Evolutionary conservation across 2,329 filamentous ascomycete genomes (phyloP), one percentile per base, ranked within the genome.

Genomic region (Ophiostoma ulmi): DNA sequence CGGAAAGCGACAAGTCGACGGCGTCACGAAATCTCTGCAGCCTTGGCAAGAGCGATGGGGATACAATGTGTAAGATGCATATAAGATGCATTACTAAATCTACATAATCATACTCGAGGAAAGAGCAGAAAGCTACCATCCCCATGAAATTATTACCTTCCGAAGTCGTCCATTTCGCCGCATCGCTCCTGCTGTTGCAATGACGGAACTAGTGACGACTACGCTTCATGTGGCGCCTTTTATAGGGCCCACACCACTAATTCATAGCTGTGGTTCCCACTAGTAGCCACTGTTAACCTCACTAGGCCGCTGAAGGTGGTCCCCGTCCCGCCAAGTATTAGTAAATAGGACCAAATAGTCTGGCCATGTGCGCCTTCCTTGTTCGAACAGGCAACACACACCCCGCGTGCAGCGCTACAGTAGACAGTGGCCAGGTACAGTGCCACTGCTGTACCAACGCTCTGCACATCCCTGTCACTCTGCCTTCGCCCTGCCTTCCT

Each of bases 81-180:
- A n/a, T n/a, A n/a, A n/a, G n/a, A n/a, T n/a, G n/a, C n/a, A n/a
- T n/a, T n/a, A 22, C 10, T 20, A 66, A 26, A 11, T 31, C 52
- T 13, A 31, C 22, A 58, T 13, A 10, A 11, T 7, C 31, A 64
- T 61, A 26, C 58, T 64, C 10, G 58, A 64, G 58, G 61, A 64
- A 64, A 38, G 61, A 64, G 26, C 58, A 35, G 8, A 36, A 31
- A 4, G 61, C 17, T n/a, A 13, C 7, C 52, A 58, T 58, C 52
- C 13, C 52, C 22, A 58, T 22, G 52, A 58, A 58, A 58, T 22
- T 48, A 36, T 13, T 67, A 44, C 67, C 44, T 44, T 67, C 70
- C 70, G 70, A 71, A 48, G 70, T 65, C 36, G 70, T 68, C 70
- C 70, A 66, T 31, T 55, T n/a, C 20, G 64, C 66, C n/a, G 52